Conservation (phyloP, 2,329 filamentous ascomycete genomes). For the Neofusicoccum cordaticola region DNA sequence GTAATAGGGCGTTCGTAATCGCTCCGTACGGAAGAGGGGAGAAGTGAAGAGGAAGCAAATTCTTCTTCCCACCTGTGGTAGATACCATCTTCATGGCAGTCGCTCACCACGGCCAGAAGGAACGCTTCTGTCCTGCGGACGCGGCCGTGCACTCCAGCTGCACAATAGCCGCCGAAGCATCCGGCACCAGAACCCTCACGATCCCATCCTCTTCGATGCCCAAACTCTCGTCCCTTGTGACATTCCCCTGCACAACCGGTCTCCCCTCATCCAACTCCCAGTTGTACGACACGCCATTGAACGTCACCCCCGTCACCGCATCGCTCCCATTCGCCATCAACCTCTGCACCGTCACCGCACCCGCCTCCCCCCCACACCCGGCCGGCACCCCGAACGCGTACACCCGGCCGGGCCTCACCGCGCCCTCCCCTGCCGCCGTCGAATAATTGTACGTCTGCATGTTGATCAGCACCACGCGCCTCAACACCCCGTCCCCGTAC, state of each 20-base stretch:
- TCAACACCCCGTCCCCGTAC: conserved; percentile 47
- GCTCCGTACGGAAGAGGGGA: too few species aligned
- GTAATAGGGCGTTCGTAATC: too few species aligned
- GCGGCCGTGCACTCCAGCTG: neutral
- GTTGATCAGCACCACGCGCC: conserved; percentile 56
- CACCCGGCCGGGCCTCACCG: conserved; percentile 31
- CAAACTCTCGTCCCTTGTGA: conserved; percentile 51
- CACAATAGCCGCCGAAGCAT: conserved; percentile 29
- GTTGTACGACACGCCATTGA: conserved; percentile 62
- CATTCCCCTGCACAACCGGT: conserved; percentile 55
- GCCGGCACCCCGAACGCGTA: conserved; percentile 46
- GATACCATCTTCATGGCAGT: too few species aligned
- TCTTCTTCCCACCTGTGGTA: too few species aligned
- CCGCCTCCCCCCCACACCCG: conserved; percentile 23
- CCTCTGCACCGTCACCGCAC: conserved; percentile 42
- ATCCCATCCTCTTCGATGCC: conserved; percentile 34
- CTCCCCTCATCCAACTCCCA: conserved; percentile 55
- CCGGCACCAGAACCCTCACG: conserved; percentile 25
- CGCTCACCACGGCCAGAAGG: neutral
- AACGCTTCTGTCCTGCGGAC: neutral
- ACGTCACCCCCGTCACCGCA: conserved; percentile 60
- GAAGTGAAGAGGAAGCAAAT: too few species aligned
- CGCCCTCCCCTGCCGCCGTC: conserved; percentile 21
- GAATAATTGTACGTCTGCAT: conserved; percentile 60
- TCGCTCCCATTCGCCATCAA: conserved; percentile 62